Evolutionary conservation across 2,329 filamentous ascomycete genomes (phyloP), one percentile per base, ranked within the genome.

Genomic region (Cladorrhinum sp.): DNA sequence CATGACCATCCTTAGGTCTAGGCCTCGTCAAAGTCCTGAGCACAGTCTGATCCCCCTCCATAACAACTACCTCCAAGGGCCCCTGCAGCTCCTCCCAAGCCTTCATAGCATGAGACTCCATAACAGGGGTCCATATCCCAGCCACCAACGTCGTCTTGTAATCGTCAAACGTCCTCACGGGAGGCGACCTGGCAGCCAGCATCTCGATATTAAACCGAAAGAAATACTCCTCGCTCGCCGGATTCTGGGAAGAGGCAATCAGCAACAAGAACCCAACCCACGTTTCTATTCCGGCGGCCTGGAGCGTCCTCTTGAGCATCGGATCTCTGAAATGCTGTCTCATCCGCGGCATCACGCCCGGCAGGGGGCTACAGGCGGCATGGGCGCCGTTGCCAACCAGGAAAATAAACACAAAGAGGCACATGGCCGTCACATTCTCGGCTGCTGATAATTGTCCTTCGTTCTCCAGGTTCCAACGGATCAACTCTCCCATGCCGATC

Each of bases 241-340:
- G 41, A 49, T 50, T 56, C 22, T 62, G 50, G 2, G 36, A 54
- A 2, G 56, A 52, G 22, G 57, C 52, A 12, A 62, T 59, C 2
- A 59, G 29, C 27, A 62, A 20, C 13, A 62, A 25, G 9, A 62
- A 41, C 23, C 52, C 60, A 3, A 59, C 60, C 60, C 60, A 62
- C 7, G 20, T 58, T 4, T 62, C 60, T 6, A 62, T 53, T 5
- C 60, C 60, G 2, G 53, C 57, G 1, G 24, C 45, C 24, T 45
- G 45, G 8, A 62, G 53, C 23, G 9, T 25, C 8, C 22, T 9
- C 18, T 13, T 38, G 13, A 57, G 22, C 3, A 36, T 2, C 1
- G 57, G 32, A 13, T 62, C 57, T 8, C 8, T 10, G 13, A 62
- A 57, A 20, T 62, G 60, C 29, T 49, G 32, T 12, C 57, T 52